Evolutionary conservation across 1,139 yeast genomes (phyloP), one percentile per base, ranked within the genome.

Genomic region (Candida frijolesensis): DNA sequence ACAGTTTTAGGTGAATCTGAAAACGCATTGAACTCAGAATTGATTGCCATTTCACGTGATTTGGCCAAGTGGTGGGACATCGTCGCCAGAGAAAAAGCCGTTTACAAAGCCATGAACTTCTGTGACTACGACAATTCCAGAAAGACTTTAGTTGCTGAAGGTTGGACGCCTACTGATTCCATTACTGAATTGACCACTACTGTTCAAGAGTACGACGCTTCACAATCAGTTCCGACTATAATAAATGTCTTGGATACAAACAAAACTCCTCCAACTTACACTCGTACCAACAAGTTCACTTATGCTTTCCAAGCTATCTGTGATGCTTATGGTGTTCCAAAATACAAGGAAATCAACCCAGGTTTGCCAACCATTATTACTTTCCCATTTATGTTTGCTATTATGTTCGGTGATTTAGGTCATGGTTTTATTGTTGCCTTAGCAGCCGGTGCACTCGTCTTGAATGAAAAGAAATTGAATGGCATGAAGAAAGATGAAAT

Each of bases 331-430:
- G 95, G 94, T 63, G 76, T 85, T 54, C 89, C 94, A 5, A 77
- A 86, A 15, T 87, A 87, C 63, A 79, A 87, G 56, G 95, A 87
- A 67, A 87, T 87, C 27, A 87, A 87, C 63, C 89, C 95, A 1
- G 95, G 92, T 54, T 74, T 87, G 56, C 87, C 95, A 29, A 87
- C 95, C 1, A 78, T 85, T 50, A 83, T 87, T 25, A 87, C 95
- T 2, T 87, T 87, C 74, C 95, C 95, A 37, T 87, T 87, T 63
- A 85, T 87, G 90, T 87, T 87, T 70, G 92, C 95, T 34, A 83
- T 87, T 58, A 87, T 87, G 95, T 87, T 87, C 73, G 95, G 95
- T 76, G 95, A 87, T 70, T 68, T 86, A 54, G 95, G 95, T 25
- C 95, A 87, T 66, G 95, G 95, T 3, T 76, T 87, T 55, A 76